Evolutionary conservation across 2,329 filamentous ascomycete genomes (phyloP), one percentile per base, ranked within the genome.

Genomic region (Hymenoscyphus fraxineus): DNA sequence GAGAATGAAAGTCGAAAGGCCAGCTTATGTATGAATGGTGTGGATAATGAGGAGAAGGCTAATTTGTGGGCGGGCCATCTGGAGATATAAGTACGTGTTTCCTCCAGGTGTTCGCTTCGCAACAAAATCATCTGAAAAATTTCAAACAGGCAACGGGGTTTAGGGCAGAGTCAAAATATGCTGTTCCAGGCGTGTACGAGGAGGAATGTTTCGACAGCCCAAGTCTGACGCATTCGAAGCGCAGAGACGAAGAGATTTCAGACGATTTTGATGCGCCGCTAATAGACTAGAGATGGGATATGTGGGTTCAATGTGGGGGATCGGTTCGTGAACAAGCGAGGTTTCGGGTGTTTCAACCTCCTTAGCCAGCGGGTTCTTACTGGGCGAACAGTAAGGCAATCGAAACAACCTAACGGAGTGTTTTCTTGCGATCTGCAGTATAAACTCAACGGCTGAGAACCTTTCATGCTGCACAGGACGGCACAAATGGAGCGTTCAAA

Each of bases 141-240:
- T 54, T 54, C 47, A 27, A 54, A 54, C 47, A 54, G n/a, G 22
- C 19, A 54, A 54, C 12, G 10, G 19, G 13, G 47, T 54, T 55
- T 19, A 47, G 41, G 15, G 27, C 27, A 41, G 58, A 10, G 27
- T 55, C 55, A 40, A 55, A 58, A 32, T 44, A 27, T 27, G 55
- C 31, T 59, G 58, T 59, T 59, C 35, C 58, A 59, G 58, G 15
- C 22, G 39, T 44, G 58, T 59, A 9, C 38, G 38, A 44, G 39
- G 47, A 59, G 39, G n/a, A 27, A 27, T 19, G 47, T 54, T 54
- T 54, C 47, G 27, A 27, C 27, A 22, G 47, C 19, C 13, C 22
- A 19, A 54, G 27, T 57, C 55, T 57, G 55, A 57, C 32, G 55
- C 16, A 35, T 57, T 22, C 55, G 55, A 57, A 31, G 32, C 32